Base-by-base conservation (phyloP, 768 basidiomycete species). In the Pulveroboletus sp. region DNA sequence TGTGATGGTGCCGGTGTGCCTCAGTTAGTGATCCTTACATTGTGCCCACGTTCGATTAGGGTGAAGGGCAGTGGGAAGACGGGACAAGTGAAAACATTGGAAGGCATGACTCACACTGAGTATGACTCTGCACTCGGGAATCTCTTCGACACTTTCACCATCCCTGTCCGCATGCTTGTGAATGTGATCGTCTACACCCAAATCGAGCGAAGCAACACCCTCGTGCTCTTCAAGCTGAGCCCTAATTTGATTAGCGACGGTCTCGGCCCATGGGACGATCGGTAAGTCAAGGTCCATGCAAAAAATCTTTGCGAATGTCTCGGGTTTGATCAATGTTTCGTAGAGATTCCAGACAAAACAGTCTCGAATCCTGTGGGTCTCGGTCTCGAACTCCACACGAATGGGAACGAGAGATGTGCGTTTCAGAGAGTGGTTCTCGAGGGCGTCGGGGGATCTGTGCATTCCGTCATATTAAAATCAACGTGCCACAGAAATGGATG, bases 291-390 rank as follows among this genome's bases (percentile, higher is more conserved):
- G 76, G 69, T 99, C 96, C 27, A 78, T 73, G 65, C 93, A 95
- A 67, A 98, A 94, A 24, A 83, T 85, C 45, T 71, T 76, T 5
- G 95, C 93, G 56, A 99, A 99, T 1, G 74, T 73, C 49, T 89
- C 85, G 0, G 95, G 93, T 22, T 83, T 86, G 58, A 95, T 84
- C 53, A 90, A 70, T n/a, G 75, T 72, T 70, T 98, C 95, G 63
- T 91, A 82, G 39, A 93, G 68, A 61, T 98, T 96, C 96, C 96
- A 99, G 11, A 91, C 80, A 67, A 99, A 98, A 61, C 86, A 87
- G 63, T 99, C 96, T 35, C 94, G 85, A 65, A 99, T 82, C 60
- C 94, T 77, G 62, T 90, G 89, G 0, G 87, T 87, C 11, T 92
- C 90, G 11, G 88, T 92, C 64, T 97, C 94, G 60, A 99, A 83